Evolutionary conservation across 1,284 basidiomycete genomes (phyloP).

Genomic region (Boletellus dicymbophilus): DNA sequence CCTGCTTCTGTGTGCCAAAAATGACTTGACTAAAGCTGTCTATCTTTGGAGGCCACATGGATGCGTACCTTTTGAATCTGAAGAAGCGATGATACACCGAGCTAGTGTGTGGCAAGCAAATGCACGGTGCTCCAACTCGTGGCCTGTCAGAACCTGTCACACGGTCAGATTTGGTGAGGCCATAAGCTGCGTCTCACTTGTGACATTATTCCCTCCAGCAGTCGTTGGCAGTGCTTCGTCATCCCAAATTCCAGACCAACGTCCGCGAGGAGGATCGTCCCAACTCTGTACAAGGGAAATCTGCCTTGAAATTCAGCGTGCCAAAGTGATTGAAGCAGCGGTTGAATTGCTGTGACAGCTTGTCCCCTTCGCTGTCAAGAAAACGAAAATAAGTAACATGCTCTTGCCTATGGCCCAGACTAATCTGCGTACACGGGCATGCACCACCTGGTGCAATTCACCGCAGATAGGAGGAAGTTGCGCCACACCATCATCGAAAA

Average conservation of each 20-base stretch:
- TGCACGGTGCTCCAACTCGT: slow-evolving; percentile 75
- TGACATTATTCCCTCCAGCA: slow-evolving; percentile 77
- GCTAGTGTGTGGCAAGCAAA: slow-evolving; percentile 71
- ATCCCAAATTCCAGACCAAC: slow-evolving; percentile 74
- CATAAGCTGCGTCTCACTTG: slow-evolving; percentile 48
- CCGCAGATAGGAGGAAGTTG: slow-evolving; percentile 56
- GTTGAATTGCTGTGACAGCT: slow-evolving; percentile 59
- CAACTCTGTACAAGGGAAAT: slow-evolving; percentile 64
- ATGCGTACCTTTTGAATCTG: slow-evolving; percentile 32
- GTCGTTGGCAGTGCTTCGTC: slow-evolving; percentile 58
- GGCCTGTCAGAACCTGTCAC: slow-evolving; percentile 62
- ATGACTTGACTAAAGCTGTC: slow-evolving; percentile 1
- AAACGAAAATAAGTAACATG: slow-evolving; percentile 6
- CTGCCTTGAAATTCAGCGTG: slow-evolving; percentile 76
- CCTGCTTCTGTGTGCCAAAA: slow-evolving; percentile 29
- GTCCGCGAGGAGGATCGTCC: slow-evolving; percentile 71
- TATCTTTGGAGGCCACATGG: slow-evolving; percentile 1
- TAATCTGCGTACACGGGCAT: slow-evolving; percentile 54
- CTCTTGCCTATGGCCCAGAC: not conserved
- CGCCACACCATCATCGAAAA: slow-evolving; percentile 35
- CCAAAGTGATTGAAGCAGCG: slow-evolving; percentile 72
- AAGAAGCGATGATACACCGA: slow-evolving; percentile 65
- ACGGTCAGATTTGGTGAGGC: not conserved
- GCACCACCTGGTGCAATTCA: slow-evolving; percentile 62
- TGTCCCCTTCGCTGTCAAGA: slow-evolving; percentile 51